These are phyloP conservation scores for Sphaerulina vaccinii DNA, from an alignment of 2,329 filamentous ascomycete genomes.

Conservation along the genomic window DNA sequence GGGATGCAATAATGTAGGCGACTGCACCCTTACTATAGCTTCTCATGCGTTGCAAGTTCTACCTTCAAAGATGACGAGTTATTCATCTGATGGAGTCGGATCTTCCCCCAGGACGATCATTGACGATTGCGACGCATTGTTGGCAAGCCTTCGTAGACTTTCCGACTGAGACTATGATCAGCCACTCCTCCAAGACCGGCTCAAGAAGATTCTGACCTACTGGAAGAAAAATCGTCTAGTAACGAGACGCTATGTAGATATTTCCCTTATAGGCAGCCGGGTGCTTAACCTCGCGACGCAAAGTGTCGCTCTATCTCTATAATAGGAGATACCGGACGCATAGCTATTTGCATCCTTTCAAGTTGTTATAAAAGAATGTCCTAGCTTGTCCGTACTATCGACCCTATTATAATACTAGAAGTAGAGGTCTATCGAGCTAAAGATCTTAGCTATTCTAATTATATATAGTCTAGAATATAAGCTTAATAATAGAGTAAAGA, in stretches of 20 bases:
- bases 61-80: neutral
- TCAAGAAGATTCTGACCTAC: neutral
- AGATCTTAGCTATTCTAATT: neutral
- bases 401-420: neutral
- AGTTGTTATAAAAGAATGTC: neutral
- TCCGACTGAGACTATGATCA: neutral
- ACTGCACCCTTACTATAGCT: neutral
- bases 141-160: neutral
- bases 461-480: neutral
- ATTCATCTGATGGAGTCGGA: neutral
- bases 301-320: neutral
- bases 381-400: neutral
- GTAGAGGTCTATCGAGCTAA: neutral
- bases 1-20: neutral
- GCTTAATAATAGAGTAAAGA: neutral
- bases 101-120: neutral
- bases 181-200: neutral
- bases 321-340: neutral
- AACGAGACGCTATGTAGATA: neutral
- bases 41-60: neutral
- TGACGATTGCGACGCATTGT: neutral
- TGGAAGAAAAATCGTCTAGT: neutral
- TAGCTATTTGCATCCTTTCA: neutral
- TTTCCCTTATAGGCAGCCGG: neutral
- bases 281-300: neutral